These are phyloP conservation scores for Naganishia antarctica DNA, from an alignment of 768 basidiomycete genomes.

Conservation along the genomic window DNA sequence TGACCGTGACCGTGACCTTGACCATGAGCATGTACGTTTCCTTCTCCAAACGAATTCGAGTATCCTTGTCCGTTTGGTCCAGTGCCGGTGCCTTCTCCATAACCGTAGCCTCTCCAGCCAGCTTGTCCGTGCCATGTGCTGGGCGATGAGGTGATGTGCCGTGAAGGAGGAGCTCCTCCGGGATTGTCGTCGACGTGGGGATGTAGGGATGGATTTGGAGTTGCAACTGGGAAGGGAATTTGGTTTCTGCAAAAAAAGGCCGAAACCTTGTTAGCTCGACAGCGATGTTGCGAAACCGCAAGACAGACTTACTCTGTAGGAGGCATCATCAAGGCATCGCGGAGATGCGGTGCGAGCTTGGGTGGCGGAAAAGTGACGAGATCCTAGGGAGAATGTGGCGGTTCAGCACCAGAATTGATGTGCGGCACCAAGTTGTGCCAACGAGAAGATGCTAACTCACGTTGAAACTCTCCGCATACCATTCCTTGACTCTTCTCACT, in stretches of 20 bases:
- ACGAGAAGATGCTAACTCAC: slow-evolving; percentile 42
- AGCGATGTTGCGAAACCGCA: not conserved
- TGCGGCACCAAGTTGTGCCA: not conserved
- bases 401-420: not conserved
- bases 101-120: slow-evolving; percentile 18
- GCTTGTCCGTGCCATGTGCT: slow-evolving; percentile 15
- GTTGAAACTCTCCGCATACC: slow-evolving; percentile 99
- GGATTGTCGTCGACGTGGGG: slow-evolving; percentile 33
- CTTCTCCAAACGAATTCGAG: slow-evolving; percentile 26
- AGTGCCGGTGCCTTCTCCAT: slow-evolving; percentile 14
- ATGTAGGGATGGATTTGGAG: slow-evolving; percentile 46
- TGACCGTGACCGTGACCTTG: slow-evolving; percentile 29
- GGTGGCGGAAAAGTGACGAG: slow-evolving; percentile 62
- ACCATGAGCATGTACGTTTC: too few species aligned
- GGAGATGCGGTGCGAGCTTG: slow-evolving; percentile 63
- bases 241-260: slow-evolving; percentile 51
- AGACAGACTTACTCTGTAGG: slow-evolving; percentile 35
- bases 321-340: slow-evolving; percentile 54
- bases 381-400: not conserved
- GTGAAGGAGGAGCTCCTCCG: not conserved
- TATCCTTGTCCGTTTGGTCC: slow-evolving; percentile 30
- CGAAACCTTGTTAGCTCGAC: not conserved
- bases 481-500: slow-evolving; percentile 88
- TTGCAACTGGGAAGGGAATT: slow-evolving; percentile 63
- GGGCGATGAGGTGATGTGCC: not conserved